phyloP scores from a whole-genome alignment of 768 basidiomycete genomes.

The Phaffia tasmanica region DNA sequence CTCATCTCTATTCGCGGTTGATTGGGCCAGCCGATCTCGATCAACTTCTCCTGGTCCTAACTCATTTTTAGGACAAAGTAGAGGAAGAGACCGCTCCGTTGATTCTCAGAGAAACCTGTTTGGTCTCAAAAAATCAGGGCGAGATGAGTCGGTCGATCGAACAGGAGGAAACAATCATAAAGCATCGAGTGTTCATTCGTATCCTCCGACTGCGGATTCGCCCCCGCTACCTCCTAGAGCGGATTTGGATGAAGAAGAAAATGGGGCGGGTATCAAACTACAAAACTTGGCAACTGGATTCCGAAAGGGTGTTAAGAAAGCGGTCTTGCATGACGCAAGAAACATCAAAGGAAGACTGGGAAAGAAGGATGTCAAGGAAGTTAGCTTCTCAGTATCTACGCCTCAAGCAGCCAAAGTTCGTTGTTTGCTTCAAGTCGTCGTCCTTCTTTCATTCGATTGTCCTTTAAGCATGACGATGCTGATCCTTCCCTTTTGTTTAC shows the following conservation, averaged over 20 bases:
- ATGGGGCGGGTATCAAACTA: neutral
- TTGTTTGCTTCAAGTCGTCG: neutral
- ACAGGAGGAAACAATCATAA: neutral
- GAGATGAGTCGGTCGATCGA: neutral
- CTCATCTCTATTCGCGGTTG: no score
- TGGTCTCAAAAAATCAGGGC: neutral
- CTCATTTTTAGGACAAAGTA: no score
- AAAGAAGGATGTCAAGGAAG: neutral
- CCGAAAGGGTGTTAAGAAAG: constrained; percentile 1
- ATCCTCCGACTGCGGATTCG: neutral
- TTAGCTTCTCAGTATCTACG: neutral
- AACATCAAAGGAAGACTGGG: constrained; percentile 25
- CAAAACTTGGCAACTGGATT: neutral
- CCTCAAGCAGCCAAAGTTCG: constrained; percentile 6
- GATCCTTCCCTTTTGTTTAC: neutral
- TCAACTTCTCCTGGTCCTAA: no score
- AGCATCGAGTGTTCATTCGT: neutral
- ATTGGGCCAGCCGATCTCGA: no score
- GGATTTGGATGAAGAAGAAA: constrained; percentile 3
- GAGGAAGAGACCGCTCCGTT: no score
- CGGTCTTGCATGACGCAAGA: constrained; percentile 21
- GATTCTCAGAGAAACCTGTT: neutral
- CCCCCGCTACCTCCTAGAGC: neutral
- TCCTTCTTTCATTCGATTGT: neutral
- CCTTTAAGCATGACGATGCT: neutral